Evolutionary conservation across 768 basidiomycete genomes (phyloP).

Genomic region (Lactarius sanguifluus): DNA sequence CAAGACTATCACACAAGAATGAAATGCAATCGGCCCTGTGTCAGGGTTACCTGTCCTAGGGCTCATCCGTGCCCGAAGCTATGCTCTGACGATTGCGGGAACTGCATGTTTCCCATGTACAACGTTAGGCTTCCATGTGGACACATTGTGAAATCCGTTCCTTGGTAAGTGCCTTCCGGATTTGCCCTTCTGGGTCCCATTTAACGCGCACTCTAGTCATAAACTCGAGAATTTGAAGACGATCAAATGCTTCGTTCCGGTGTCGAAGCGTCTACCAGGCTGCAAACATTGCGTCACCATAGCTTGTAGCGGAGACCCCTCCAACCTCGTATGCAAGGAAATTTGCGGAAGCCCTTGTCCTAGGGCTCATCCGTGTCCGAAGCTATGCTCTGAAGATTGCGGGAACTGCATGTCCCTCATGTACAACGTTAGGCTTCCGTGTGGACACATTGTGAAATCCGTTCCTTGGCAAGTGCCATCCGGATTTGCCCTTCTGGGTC

Average conservation of each 20-base stretch:
- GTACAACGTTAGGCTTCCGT: too few relatives aligned
- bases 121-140: constrained; percentile 35
- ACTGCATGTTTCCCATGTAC: constrained; percentile 34
- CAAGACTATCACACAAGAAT: constrained; percentile 31
- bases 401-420: too few relatives aligned
- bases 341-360: background rate
- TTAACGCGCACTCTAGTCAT: constrained; percentile 29
- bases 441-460: too few relatives aligned
- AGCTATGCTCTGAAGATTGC: too few relatives aligned
- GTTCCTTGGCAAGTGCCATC: too few relatives aligned
- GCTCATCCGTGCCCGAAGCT: constrained; percentile 33
- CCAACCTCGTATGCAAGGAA: constrained; percentile 29
- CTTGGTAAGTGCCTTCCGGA: constrained; percentile 34
- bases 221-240: constrained; percentile 30
- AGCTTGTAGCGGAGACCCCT: constrained; percentile 30
- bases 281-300: constrained; percentile 37
- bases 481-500: too few relatives aligned
- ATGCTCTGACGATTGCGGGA: constrained; percentile 35
- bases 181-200: background rate
- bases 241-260: constrained; percentile 32
- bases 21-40: constrained; percentile 33
- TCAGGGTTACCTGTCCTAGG: constrained; percentile 29
- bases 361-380: too few relatives aligned
- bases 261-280: constrained; percentile 33
- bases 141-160: constrained; percentile 28